Conservation (phyloP, 208 protist genomes). For the Trypanosoma mega region DNA sequence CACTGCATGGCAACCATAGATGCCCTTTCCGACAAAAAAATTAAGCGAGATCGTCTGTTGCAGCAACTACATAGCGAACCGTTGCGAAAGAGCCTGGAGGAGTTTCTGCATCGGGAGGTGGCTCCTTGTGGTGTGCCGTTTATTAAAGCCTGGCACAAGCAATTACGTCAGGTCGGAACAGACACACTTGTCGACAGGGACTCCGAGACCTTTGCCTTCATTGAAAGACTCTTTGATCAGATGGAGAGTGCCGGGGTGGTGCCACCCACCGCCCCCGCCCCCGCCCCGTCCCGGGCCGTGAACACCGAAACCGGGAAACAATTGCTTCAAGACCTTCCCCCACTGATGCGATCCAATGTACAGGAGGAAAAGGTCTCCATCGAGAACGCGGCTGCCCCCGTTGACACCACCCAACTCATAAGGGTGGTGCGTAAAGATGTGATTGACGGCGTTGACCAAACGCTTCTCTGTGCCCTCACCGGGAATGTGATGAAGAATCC, state of each 20-base stretch:
- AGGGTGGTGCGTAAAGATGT: constrained; percentile 42
- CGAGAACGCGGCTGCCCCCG: constrained; percentile 57
- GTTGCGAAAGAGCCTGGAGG: constrained; percentile 45
- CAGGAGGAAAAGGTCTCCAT: constrained; percentile 70
- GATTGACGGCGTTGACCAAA: constrained; percentile 53
- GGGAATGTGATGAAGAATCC: constrained; percentile 91
- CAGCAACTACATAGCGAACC: constrained; percentile 56
- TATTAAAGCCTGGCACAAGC: constrained; percentile 80
- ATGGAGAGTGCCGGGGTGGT: constrained; percentile 37
- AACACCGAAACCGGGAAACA: constrained; percentile 7
- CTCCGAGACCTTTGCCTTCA: constrained; percentile 58
- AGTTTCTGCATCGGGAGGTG: constrained; percentile 75
- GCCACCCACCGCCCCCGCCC: constrained; percentile 18
- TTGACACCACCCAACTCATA: constrained; percentile 48
- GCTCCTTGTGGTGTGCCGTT: constrained; percentile 57
- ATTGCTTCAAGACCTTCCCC: constrained; percentile 68
- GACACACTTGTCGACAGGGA: constrained; percentile 70
- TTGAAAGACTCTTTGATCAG: constrained; percentile 55
- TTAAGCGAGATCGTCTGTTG: constrained; percentile 46
- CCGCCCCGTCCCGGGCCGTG: constrained; percentile 6
- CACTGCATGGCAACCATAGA: constrained; percentile 92
- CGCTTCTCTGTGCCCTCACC: constrained; percentile 82
- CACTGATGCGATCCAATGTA: constrained; percentile 44
- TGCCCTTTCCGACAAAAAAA: constrained; percentile 53
- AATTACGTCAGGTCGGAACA: constrained; percentile 64